phyloP scores from a whole-genome alignment of 805 yeast genomes.

The Sungouiozyma intestinalis region DNA sequence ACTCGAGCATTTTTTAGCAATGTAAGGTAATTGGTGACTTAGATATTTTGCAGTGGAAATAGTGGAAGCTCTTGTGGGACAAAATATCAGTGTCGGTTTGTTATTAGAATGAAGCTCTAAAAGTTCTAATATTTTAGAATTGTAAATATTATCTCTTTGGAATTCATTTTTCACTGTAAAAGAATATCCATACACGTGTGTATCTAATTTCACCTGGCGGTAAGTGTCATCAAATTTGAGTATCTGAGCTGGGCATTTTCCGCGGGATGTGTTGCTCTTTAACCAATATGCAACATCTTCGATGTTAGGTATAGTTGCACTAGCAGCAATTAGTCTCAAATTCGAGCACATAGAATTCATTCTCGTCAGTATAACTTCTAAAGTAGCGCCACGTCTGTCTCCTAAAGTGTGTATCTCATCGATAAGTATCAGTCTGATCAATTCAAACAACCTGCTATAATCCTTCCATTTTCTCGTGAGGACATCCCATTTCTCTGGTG shows the following conservation, averaged over 20 bases:
- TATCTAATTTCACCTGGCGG: conserved; percentile 35
- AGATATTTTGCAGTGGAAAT: conserved; percentile 37
- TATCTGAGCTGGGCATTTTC: conserved; percentile 25
- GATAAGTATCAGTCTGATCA: conserved; percentile 35
- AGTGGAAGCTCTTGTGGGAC: conserved; percentile 43
- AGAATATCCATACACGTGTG: conserved; percentile 35
- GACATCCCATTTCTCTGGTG: conserved; percentile 56
- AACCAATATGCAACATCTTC: conserved; percentile 40
- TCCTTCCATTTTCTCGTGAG: conserved; percentile 44
- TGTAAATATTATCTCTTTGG: conserved; percentile 37
- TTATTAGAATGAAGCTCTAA: conserved; percentile 30
- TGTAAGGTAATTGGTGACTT: conserved; percentile 8
- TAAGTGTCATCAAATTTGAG: conserved; percentile 38
- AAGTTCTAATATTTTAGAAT: conserved; percentile 33
- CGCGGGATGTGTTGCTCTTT: conserved; percentile 11
- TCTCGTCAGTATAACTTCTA: conserved; percentile 40
- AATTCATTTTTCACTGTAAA: conserved; percentile 35
- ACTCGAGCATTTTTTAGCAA: not conserved
- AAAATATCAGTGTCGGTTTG: conserved; percentile 41
- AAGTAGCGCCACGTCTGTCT: conserved; percentile 38
- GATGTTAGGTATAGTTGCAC: conserved; percentile 47
- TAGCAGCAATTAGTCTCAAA: conserved; percentile 36
- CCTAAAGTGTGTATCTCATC: conserved; percentile 41
- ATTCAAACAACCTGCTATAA: conserved; percentile 30
- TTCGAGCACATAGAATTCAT: conserved; percentile 32